Conservation (phyloP, 768 basidiomycete genomes). For the Phanerodontia chrysosporium region DNA sequence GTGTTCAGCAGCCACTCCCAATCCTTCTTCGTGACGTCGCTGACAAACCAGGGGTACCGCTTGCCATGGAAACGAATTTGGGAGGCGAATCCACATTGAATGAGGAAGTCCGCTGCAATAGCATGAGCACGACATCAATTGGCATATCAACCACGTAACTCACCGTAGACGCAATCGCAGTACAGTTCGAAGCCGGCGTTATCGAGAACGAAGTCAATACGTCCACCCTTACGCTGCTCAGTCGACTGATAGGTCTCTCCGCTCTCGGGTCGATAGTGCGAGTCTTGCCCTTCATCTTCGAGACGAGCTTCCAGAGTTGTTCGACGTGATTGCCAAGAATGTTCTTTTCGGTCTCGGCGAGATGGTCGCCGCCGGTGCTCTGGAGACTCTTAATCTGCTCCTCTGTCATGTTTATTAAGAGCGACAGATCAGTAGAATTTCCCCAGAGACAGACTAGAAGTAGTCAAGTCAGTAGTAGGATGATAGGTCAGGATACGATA, state of each 20-base stretch:
- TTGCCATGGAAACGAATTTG: conserved; percentile 94
- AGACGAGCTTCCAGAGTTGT: conserved; percentile 70
- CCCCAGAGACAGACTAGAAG: conserved; percentile 90
- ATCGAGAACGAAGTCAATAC: conserved; percentile 70
- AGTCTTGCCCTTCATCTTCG: conserved; percentile 62
- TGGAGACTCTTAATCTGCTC: conserved; percentile 96
- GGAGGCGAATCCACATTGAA: conserved; percentile 82
- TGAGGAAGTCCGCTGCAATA: conserved; percentile 62
- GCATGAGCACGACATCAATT: too few relatives aligned
- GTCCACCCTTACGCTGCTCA: conserved; percentile 31
- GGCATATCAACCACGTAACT: too few relatives aligned
- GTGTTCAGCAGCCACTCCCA: conserved; percentile 90
- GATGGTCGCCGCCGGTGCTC: conserved; percentile 91
- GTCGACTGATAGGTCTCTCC: not conserved
- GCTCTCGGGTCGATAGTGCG: conserved; percentile 26
- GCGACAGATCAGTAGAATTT: conserved; percentile 91
- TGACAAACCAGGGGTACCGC: conserved; percentile 92
- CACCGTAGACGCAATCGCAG: conserved; percentile 83
- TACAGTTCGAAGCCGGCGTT: conserved; percentile 89
- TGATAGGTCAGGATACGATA: not conserved
- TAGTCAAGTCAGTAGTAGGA: not conserved
- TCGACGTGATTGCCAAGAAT: conserved; percentile 84
- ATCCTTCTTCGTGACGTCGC: conserved; percentile 89
- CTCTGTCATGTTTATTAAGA: conserved; percentile 96
- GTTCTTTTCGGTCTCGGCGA: conserved; percentile 94